Base-by-base conservation (phyloP, 2,329 filamentous ascomycete species). In the Epichloe scottii region DNA sequence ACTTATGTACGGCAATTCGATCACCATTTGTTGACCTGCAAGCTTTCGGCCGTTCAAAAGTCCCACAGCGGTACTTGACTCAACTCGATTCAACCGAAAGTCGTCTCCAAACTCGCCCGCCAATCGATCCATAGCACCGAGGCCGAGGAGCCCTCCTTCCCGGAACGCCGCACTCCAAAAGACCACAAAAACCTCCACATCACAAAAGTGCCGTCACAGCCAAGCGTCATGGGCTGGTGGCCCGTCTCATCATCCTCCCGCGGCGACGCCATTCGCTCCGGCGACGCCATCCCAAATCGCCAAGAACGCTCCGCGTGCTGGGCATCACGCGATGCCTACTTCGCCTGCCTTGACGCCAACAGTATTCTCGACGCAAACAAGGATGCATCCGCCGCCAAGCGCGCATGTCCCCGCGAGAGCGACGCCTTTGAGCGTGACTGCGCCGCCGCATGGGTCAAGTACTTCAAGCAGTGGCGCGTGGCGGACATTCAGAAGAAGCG, bases 381-480 rank as follows among this genome's bases (percentile, higher is more conserved):
- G 59, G 68, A 73, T 55, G 60, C 63, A n/a, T 63, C 60, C 6
- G 69, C 69, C 35, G 65, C 67, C 2, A 61, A 60, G 6, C 65
- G 62, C 50, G 65, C 66, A 38, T 78, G 75, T 54, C 64, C 66
- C 23, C 52, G 55, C 41, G 64, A 75, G 64, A 62, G 62, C 23
- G 63, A 60, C 33, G 77, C 74, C 52, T 95, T 97, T 62, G 89
- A 95, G 70, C 76, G 77, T 59, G 87, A 91, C 64, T 98, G 93
- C 68, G 89, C 89, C 17, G 78, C 75, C 53, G 90, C 89, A 64
- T 98, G 93, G 93, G 93, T 96, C 54, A 89, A 89, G 70, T 97
- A 98, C 69, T 98, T 98, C 71, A 96, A 97, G 75, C 90, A 96
- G 69, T 86, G 89, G 71, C 78, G 93, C 61, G 88, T 97, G 37